These are phyloP conservation scores for Hypoxylon sp. DNA, from an alignment of 2,329 filamentous ascomycete species.

Conservation along the genomic window DNA sequence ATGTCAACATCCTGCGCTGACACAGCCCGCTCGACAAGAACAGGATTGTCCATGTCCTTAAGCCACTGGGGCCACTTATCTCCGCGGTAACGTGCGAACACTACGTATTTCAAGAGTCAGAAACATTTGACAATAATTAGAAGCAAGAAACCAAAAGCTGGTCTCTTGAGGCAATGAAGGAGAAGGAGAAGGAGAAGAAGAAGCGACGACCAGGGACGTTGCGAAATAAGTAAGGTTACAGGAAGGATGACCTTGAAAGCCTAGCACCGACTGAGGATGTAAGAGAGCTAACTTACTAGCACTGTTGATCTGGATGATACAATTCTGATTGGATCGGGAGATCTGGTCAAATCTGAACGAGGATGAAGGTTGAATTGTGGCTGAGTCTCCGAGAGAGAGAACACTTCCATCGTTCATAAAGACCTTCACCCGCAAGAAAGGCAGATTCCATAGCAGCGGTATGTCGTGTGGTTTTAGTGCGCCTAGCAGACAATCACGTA, in stretches of 20 bases:
- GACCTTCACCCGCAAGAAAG: neutral
- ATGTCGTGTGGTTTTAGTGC: neutral
- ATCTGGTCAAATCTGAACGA: neutral
- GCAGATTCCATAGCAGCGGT: conserved; percentile 5
- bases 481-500: neutral
- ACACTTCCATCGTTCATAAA: neutral
- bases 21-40: neutral
- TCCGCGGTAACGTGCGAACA: neutral
- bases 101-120: conserved; percentile 5
- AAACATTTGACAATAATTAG: neutral
- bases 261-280: neutral
- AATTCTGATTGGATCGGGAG: too few species aligned
- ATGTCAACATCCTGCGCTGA: neutral
- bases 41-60: neutral
- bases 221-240: neutral
- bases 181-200: neutral
- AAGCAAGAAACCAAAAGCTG: neutral
- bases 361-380: neutral
- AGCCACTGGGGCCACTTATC: neutral
- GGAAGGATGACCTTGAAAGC: neutral
- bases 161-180: neutral
- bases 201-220: neutral
- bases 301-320: neutral
- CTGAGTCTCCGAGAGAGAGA: neutral
- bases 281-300: neutral